phyloP scores from a whole-genome alignment of 2,329 filamentous ascomycete species.

The Penicillium sp. region DNA sequence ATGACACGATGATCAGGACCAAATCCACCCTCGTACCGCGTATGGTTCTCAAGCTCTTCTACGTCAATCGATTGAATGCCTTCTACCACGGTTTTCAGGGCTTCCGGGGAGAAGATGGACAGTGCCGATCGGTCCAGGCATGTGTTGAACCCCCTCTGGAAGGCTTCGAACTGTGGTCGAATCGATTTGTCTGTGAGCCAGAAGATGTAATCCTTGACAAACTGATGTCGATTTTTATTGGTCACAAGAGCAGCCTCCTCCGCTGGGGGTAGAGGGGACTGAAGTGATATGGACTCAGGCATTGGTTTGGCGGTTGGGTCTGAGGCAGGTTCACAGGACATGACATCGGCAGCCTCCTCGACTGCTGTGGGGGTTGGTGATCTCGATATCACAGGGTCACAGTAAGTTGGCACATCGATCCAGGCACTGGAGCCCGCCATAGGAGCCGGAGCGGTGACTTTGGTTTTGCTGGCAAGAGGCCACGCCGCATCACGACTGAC shows the following conservation, averaged over 20 bases:
- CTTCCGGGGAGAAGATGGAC: slow-evolving; percentile 58
- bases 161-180: slow-evolving; percentile 66
- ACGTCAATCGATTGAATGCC: slow-evolving; percentile 75
- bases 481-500: slow-evolving; percentile 31
- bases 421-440: slow-evolving; percentile 14
- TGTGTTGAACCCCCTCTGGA: slow-evolving; percentile 68
- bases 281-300: slow-evolving; percentile 18
- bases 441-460: neutral
- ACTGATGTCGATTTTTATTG: slow-evolving; percentile 65
- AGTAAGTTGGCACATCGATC: slow-evolving; percentile 19
- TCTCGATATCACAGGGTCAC: slow-evolving; percentile 13
- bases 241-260: slow-evolving; percentile 65
- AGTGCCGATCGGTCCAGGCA: slow-evolving; percentile 65
- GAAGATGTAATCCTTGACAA: slow-evolving; percentile 72
- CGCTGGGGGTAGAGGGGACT: slow-evolving; percentile 26
- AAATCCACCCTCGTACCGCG: slow-evolving; percentile 74
- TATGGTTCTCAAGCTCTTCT: slow-evolving; percentile 57
- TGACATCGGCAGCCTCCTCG: slow-evolving; percentile 15
- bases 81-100: slow-evolving; percentile 71
- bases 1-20: slow-evolving; percentile 60
- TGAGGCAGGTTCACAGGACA: slow-evolving; percentile 4
- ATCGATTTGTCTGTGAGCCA: slow-evolving; percentile 75
- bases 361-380: slow-evolving; percentile 20
- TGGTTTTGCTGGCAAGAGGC: slow-evolving; percentile 19
- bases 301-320: slow-evolving; percentile 19